These are phyloP conservation scores for Lactarius hengduanensis DNA, from an alignment of 768 basidiomycete genomes.

Conservation along the genomic window DNA sequence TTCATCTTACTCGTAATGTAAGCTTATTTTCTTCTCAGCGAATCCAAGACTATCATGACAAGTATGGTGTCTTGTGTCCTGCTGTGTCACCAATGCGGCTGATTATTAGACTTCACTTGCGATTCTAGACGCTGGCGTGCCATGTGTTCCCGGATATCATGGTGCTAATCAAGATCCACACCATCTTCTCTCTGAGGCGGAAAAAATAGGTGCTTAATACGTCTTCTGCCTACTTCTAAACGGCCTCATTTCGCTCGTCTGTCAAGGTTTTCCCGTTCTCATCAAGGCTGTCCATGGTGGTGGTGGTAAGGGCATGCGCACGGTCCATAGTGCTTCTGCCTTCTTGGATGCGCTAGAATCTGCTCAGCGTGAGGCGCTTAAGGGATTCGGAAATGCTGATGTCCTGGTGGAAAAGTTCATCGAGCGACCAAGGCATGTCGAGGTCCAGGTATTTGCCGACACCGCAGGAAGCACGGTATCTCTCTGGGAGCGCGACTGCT, in stretches of 20 bases:
- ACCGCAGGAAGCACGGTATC: conserved; percentile 76
- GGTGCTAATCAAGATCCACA: conserved; percentile 74
- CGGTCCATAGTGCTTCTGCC: conserved; percentile 60
- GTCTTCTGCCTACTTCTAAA: not conserved
- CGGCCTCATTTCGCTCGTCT: not conserved
- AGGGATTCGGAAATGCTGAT: conserved; percentile 82
- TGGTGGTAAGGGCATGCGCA: conserved; percentile 95
- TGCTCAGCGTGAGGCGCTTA: conserved; percentile 86
- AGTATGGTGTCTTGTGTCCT: conserved; percentile 41
- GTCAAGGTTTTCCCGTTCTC: conserved; percentile 78
- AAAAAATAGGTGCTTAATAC: conserved; percentile 57
- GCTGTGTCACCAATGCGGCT: not conserved
- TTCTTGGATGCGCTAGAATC: conserved; percentile 80
- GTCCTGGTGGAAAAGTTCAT: conserved; percentile 92
- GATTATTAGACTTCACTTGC: conserved; percentile 5
- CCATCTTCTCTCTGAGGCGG: conserved; percentile 66
- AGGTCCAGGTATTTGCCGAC: conserved; percentile 95
- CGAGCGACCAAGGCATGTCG: conserved; percentile 82
- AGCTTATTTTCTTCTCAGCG: conserved; percentile 43
- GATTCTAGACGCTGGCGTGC: conserved; percentile 73
- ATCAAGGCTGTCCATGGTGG: conserved; percentile 98
- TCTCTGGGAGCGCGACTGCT: conserved; percentile 94
- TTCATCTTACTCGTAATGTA: not conserved
- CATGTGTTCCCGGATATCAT: conserved; percentile 94
- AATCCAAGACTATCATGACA: conserved; percentile 95